Evolutionary conservation across 805 yeast genomes (phyloP).

Genomic region (Candida bentonensis): DNA sequence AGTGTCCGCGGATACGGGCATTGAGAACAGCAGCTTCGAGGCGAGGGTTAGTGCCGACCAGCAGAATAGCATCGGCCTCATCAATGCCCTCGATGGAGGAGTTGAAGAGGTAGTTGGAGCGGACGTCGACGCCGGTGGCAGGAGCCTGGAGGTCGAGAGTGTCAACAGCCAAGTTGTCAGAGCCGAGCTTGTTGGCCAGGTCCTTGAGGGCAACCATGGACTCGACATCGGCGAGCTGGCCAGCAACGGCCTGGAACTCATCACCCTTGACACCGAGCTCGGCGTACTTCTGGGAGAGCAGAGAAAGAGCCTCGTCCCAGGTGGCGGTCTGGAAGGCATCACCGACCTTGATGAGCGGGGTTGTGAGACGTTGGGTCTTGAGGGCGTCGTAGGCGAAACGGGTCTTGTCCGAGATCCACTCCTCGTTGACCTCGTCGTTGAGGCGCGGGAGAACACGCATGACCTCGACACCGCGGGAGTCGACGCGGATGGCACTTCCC

Average conservation of each 20-base stretch:
- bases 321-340: slow-evolving; percentile 58
- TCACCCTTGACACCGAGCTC: slow-evolving; percentile 44
- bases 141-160: slow-evolving; percentile 40
- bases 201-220: slow-evolving; percentile 72
- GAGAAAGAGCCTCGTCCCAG: slow-evolving; percentile 75
- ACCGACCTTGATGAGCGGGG: slow-evolving; percentile 62
- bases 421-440: slow-evolving; percentile 78
- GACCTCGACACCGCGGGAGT: slow-evolving; percentile 75
- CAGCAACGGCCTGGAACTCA: slow-evolving; percentile 70
- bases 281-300: slow-evolving; percentile 48
- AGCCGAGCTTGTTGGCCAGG: slow-evolving; percentile 57
- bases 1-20: slow-evolving; percentile 67
- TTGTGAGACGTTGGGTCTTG: slow-evolving; percentile 72
- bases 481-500: slow-evolving; percentile 74
- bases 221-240: slow-evolving; percentile 74
- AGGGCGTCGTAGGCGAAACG: slow-evolving; percentile 78
- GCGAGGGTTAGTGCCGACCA: slow-evolving; percentile 79
- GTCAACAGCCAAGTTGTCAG: slow-evolving; percentile 71
- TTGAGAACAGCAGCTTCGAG: slow-evolving; percentile 83
- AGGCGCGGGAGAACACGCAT: slow-evolving; percentile 77
- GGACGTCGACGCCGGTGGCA: slow-evolving; percentile 59
- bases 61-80: slow-evolving; percentile 66
- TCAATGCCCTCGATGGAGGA: slow-evolving; percentile 67
- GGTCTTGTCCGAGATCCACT: slow-evolving; percentile 83
- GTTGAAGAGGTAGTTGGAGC: slow-evolving; percentile 71